Evolutionary conservation across 345 rosid species (phyloP).

Genomic region (Brassica nigra): DNA sequence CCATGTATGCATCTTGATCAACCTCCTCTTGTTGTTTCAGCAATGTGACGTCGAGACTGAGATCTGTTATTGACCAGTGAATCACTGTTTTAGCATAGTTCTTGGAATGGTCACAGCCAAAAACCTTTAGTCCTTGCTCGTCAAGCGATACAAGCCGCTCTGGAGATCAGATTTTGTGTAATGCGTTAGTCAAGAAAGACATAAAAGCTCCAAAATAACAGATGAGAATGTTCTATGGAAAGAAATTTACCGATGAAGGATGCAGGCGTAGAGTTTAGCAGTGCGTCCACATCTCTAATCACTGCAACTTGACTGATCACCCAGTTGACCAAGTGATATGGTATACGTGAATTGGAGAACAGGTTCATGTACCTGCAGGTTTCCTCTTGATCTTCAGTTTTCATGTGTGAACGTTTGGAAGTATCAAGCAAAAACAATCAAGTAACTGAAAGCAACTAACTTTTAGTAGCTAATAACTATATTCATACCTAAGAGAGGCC

Average conservation of each 20-base stretch:
- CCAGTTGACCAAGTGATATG: constrained; percentile 58
- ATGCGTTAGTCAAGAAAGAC: constrained; percentile 22
- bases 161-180: constrained; percentile 40
- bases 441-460: background rate
- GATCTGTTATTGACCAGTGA: constrained; percentile 46
- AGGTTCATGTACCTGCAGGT: constrained; percentile 46
- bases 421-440: constrained; percentile 23
- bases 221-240: background rate
- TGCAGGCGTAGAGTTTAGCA: constrained; percentile 47
- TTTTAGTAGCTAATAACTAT: constrained; percentile 3
- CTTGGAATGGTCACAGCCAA: constrained; percentile 51
- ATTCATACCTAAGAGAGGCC: constrained; percentile 50
- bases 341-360: constrained; percentile 53
- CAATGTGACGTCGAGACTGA: constrained; percentile 22
- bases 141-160: constrained; percentile 68
- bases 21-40: background rate
- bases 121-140: constrained; percentile 60
- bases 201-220: constrained; percentile 1
- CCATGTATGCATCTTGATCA: constrained; percentile 40
- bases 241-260: constrained; percentile 66
- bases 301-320: constrained; percentile 49
- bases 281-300: constrained; percentile 41
- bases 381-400: constrained; percentile 49
- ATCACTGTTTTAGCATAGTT: constrained; percentile 54
- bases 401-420: constrained; percentile 50